Evolutionary conservation across 768 basidiomycete species (phyloP).

Genomic region (Termitomyces sp.): DNA sequence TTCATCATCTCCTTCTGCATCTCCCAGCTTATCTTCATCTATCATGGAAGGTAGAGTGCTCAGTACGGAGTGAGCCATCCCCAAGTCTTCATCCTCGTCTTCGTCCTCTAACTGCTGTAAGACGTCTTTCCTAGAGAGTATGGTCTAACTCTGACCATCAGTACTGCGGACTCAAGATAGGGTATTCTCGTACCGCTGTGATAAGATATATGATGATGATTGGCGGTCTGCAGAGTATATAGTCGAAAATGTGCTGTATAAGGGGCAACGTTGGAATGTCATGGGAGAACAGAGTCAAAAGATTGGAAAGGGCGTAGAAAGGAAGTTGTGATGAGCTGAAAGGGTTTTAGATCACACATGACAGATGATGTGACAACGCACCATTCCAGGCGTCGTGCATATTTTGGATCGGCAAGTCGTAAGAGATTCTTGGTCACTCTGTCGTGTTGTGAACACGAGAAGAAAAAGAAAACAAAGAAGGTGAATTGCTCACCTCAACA

Average conservation of each 20-base stretch:
- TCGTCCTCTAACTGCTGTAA: conserved; percentile 56
- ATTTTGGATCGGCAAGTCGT: conserved; percentile 62
- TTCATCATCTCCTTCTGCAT: not conserved
- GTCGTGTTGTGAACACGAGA: not conserved
- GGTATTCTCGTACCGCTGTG: conserved; percentile 58
- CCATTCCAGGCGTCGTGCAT: conserved; percentile 66
- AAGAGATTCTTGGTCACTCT: conserved; percentile 77
- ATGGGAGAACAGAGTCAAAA: conserved; percentile 89
- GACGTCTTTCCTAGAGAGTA: conserved; percentile 67
- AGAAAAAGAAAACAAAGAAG: not conserved
- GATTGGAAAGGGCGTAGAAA: conserved; percentile 85
- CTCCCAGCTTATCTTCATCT: conserved; percentile 17
- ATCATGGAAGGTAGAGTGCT: conserved; percentile 57
- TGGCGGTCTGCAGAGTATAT: conserved; percentile 77
- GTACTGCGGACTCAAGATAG: not conserved
- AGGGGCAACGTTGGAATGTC: conserved; percentile 87
- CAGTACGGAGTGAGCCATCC: conserved; percentile 76
- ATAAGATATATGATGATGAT: conserved; percentile 78
- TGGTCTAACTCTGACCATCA: conserved; percentile 42
- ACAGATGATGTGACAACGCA: conserved; percentile 24
- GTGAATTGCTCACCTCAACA: conserved; percentile 49
- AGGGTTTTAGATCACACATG: not conserved
- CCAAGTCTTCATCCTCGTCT: conserved; percentile 52
- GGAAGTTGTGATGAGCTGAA: conserved; percentile 71
- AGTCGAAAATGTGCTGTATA: conserved; percentile 92